Evolutionary conservation across 768 basidiomycete species (phyloP).

Genomic region (Melanogaster broomeanus): DNA sequence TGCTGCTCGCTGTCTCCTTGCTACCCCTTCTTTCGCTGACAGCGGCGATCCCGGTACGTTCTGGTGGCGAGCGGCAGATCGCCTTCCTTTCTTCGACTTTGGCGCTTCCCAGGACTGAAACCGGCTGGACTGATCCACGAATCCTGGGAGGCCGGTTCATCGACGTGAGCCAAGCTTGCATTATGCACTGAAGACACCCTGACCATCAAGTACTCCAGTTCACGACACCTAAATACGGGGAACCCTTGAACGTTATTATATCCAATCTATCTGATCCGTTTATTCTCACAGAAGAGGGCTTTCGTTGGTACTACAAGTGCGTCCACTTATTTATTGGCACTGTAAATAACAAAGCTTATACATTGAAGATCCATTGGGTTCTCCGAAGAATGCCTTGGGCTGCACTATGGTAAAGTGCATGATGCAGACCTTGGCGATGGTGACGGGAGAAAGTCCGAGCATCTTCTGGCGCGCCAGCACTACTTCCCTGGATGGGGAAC

Average conservation of each 20-base stretch:
- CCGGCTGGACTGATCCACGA: constrained; percentile 69
- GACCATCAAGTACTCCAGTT: constrained; percentile 43
- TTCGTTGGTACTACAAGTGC: constrained; percentile 70
- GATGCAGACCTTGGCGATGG: constrained; percentile 85
- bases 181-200: neutral
- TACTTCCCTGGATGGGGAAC: constrained; percentile 82
- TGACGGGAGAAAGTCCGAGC: constrained; percentile 65
- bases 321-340: neutral
- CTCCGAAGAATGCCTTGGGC: constrained; percentile 77
- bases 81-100: constrained; percentile 5
- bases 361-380: constrained; percentile 71
- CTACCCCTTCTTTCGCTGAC: constrained; percentile 13
- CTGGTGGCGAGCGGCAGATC: constrained; percentile 11
- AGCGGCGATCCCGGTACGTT: constrained; percentile 15
- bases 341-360: neutral
- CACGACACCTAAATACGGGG: constrained; percentile 64
- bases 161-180: constrained; percentile 55
- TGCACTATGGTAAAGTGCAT: constrained; percentile 76
- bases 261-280: constrained; percentile 78
- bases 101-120: constrained; percentile 21
- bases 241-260: constrained; percentile 85
- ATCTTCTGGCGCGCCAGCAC: constrained; percentile 74
- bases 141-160: constrained; percentile 70
- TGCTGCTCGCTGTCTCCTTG: constrained; percentile 13
- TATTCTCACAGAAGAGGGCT: constrained; percentile 72